These are phyloP conservation scores for Retiboletus fuscus DNA, from an alignment of 1,284 basidiomycete species.

Conservation along the genomic window DNA sequence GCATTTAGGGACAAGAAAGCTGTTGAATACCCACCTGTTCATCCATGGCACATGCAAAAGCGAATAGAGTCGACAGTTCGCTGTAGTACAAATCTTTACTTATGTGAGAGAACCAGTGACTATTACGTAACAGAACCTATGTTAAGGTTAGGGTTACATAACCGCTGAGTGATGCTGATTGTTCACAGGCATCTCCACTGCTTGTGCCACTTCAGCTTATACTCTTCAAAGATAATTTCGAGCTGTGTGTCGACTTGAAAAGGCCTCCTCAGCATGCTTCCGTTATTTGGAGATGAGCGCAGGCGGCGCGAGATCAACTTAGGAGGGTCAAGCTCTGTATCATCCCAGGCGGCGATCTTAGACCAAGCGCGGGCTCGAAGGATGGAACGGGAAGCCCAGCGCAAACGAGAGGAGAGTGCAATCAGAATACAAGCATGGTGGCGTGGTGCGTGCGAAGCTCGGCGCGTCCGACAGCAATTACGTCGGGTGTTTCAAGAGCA, in stretches of 20 bases:
- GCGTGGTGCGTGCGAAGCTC: constrained; percentile 61
- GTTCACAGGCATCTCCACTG: not conserved
- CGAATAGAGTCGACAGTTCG: too few relatives aligned
- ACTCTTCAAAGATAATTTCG: constrained; percentile 6
- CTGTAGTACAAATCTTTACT: too few relatives aligned
- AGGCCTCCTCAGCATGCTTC: constrained; percentile 37
- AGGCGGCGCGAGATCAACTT: constrained; percentile 79
- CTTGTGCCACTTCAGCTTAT: constrained; percentile 9
- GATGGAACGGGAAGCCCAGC: constrained; percentile 66
- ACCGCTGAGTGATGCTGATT: constrained; percentile 19
- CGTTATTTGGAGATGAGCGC: constrained; percentile 48
- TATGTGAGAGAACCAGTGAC: not conserved
- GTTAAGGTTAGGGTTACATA: constrained; percentile 31
- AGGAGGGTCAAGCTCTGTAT: constrained; percentile 68
- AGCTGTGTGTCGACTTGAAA: constrained; percentile 2
- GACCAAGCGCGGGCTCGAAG: constrained; percentile 70
- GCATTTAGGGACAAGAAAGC: too few relatives aligned
- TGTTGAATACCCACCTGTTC: too few relatives aligned
- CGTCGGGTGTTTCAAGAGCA: constrained; percentile 51
- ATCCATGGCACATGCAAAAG: too few relatives aligned
- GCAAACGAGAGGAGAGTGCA: constrained; percentile 68
- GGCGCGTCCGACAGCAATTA: constrained; percentile 57
- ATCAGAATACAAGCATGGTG: constrained; percentile 76
- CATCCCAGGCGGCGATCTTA: constrained; percentile 68
- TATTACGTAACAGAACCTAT: constrained; percentile 16